Evolutionary conservation across 768 basidiomycete species (phyloP), one percentile per base, ranked within the genome.

Genomic region (Russula ochroleuca): DNA sequence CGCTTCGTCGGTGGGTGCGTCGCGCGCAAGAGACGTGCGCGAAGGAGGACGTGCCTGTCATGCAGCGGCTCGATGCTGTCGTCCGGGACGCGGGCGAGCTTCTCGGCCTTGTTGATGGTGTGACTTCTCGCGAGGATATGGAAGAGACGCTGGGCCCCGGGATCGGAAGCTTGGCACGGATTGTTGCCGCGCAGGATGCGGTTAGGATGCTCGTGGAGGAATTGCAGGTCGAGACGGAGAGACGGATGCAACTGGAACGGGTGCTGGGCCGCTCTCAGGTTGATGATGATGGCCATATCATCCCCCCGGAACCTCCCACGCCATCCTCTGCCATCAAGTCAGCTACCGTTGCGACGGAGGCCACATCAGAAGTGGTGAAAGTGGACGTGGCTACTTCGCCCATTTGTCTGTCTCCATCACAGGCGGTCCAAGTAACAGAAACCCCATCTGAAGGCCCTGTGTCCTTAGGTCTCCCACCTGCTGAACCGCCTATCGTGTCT

Each of bases 131-230:
- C 10, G 70, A 62, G 21, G 70, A 79, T 11, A 19, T 68, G 77
- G 45, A 69, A 69, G 73, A 10, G 2, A 71, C 69, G 7, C 35
- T 38, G 7, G 67, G 38, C 9, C 51, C 45, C 31, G 48, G 76
- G 1, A 75, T 79, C 0, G 86, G 83, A 2, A 78, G 81, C 1
- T 67, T 84, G 40, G 86, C 81, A 2, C 76, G 87, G 33, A 73
- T 86, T 17, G 57, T 81, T 11, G 74, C 80, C 0, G 81, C 82
- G 1, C 76, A 82, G 63, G 74, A 76, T 11, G 77, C 83, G 0
- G 78, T 87, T 10, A 76, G 79, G 33, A 73, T 78, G 2, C 73
- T 92, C n/a, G 74, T 78, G 43, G 74, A 75, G 49, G 88, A 92
- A 70, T 71, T 92, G 48, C 78, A 84, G 64, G 68, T 70, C 8